Evolutionary conservation across 331 rosid species (phyloP), one percentile per base, ranked within the genome.

Genomic region (Ulmus americana): DNA sequence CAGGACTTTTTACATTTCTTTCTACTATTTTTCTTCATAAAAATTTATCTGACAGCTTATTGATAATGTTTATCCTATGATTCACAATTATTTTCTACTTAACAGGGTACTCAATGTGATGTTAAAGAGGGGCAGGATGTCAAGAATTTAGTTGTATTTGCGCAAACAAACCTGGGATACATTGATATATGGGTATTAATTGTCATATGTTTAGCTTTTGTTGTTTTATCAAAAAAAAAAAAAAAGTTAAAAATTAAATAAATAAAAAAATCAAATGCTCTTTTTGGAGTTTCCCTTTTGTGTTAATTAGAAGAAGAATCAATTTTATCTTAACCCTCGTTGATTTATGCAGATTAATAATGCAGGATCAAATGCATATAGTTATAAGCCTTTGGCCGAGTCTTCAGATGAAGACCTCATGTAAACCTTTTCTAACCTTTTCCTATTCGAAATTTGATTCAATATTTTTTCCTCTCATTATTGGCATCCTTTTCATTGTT

Each of bases 311-410:
- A 49, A n/a, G 67, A 61, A 64, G 63, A 44, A 79, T 65, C 58
- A 70, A 67, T 61, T 35, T 51, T 50, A 54, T 74, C 67, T 79
- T 64, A 70, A 67, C 70, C 50, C 79, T 47, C 68, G 74, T 82
- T 77, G 80, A 74, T 68, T 59, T 69, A 51, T 85, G 84, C 86
- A 92, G 97, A 92, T 88, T 68, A 92, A 92, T 76, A 92, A 92
- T 76, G 97, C 98, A 75, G 98, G 98, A 76, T 92, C 96, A 72
- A 89, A 92, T 75, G 96, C 98, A 39, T 92, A 92, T 77, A 83
- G 94, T 80, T 83, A 70, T 73, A 92, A 89, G 76, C 94, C 95
- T 69, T 81, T 92, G 68, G 87, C 88, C 6, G 98, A 89, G 86
- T 84, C 98, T 62, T 88, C 95, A 5, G 98, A 92, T 79, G 95